These are phyloP conservation scores for Pistacia atlantica DNA, from an alignment of 345 rosid genomes.

Conservation along the genomic window DNA sequence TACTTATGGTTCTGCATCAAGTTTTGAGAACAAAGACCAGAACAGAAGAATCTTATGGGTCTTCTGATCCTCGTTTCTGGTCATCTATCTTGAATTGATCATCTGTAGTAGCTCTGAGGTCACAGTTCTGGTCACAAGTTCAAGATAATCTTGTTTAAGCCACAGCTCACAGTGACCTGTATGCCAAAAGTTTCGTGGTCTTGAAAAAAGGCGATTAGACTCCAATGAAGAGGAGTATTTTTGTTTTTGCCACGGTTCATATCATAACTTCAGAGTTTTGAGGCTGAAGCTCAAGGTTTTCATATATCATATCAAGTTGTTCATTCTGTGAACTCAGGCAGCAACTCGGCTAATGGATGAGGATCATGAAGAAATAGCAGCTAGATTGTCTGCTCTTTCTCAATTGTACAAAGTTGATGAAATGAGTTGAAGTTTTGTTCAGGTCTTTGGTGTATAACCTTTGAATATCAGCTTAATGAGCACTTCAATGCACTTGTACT, in stretches of 20 bases:
- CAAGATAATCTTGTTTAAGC: conserved; percentile 7
- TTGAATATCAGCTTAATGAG: neutral
- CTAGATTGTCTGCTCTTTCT: neutral
- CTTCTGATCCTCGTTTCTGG: neutral
- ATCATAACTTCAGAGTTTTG: neutral
- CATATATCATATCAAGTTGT: neutral
- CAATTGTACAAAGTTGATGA: neutral
- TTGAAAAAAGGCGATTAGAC: neutral
- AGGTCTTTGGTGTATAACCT: no score
- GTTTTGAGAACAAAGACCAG: neutral
- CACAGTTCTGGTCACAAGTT: neutral
- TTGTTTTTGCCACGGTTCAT: neutral
- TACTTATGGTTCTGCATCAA: neutral
- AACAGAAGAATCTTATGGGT: neutral
- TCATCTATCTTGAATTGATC: conserved; percentile 3
- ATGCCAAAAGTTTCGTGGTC: neutral
- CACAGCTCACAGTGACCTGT: neutral
- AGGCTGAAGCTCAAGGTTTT: neutral
- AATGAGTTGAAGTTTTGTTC: neutral
- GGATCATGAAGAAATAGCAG: neutral
- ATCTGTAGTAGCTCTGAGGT: neutral
- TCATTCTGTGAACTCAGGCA: neutral
- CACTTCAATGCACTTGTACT: neutral
- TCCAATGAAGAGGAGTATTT: neutral
- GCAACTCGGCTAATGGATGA: neutral